phyloP scores from a whole-genome alignment of 1,139 yeast genomes.

The Ogataea hybrid region DNA sequence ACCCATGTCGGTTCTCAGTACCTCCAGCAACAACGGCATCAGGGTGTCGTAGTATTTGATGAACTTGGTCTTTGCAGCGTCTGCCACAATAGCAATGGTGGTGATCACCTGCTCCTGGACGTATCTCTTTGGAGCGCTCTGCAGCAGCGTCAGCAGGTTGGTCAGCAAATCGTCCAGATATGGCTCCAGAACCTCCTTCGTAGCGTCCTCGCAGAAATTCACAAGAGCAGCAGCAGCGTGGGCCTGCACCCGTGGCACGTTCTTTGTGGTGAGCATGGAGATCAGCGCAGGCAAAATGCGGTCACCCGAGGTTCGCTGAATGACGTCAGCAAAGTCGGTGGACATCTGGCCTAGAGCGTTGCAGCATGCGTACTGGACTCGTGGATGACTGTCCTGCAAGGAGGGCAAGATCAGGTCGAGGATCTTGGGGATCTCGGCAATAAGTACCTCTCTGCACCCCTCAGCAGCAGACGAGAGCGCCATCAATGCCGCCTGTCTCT shows the following conservation, averaged over 20 bases:
- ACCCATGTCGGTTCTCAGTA: constrained; percentile 75
- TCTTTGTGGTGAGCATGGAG: constrained; percentile 51
- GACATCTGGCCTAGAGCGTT: constrained; percentile 96
- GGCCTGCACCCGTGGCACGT: constrained; percentile 88
- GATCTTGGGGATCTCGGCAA: constrained; percentile 75
- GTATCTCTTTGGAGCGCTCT: constrained; percentile 76
- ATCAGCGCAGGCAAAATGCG: constrained; percentile 85
- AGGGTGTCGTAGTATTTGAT: constrained; percentile 90
- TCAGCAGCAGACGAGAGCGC: constrained; percentile 96
- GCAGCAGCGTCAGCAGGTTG: constrained; percentile 70
- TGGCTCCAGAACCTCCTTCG: constrained; percentile 85
- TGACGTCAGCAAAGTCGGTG: constrained; percentile 91
- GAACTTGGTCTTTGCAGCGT: constrained; percentile 91
- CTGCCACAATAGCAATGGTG: constrained; percentile 96
- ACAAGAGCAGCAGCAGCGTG: constrained; percentile 99
- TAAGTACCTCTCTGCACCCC: constrained; percentile 90
- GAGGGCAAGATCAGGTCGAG: constrained; percentile 83
- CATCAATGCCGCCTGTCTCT: constrained; percentile 96
- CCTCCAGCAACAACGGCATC: constrained; percentile 86
- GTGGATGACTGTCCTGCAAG: constrained; percentile 77
- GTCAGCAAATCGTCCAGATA: constrained; percentile 77
- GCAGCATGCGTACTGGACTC: constrained; percentile 97
- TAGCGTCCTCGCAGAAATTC: constrained; percentile 89
- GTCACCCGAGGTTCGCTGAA: constrained; percentile 78
- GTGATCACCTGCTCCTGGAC: constrained; percentile 97